Evolutionary conservation across 495 filamentous ascomycete genomes (phyloP), one percentile per base, ranked within the genome.

Genomic region (Pseudevernia furfuracea): DNA sequence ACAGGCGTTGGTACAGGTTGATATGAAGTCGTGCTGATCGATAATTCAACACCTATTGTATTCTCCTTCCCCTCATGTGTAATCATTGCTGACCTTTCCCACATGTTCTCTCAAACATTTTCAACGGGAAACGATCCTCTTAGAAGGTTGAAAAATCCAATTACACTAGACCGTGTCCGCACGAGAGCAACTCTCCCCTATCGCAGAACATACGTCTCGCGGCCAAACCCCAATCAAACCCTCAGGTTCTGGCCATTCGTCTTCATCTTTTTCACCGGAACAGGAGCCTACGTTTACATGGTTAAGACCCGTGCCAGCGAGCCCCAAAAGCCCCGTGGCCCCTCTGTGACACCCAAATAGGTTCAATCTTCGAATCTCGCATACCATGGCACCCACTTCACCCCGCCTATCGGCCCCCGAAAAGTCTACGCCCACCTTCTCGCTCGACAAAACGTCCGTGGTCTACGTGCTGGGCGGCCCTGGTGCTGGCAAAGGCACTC

Each of bases 361-460:
- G 21, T 59, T 62, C 39, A 53, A 44, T 48, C 32, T 52, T 56
- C 19, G 19, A 9, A 63, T 39, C 55, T n/a, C 62, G 37, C 60
- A 34, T 44, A 70, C 78, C 66, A 77, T 82, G 59, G 75, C 78
- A 63, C 59, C 71, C 28, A 65, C 72, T 14, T 67, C 75, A 61
- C 73, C 73, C 64, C 75, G 76, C 63, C 78, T 86, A 63, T 74
- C 76, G 44, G 79, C 78, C 23, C 80, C 81, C 25, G 71, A 73
- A 57, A 82, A 83, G 66, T 72, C 77, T 34, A 81, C 80, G 56
- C 89, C 94, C 11, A 84, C 90, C 67, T 98, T 96, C 85, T 86
- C 84, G 61, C 79, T 88, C n/a, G 66, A 81, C 57, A 80, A 89
- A 48, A 91, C 92, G 19, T 92, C 91, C 12, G 93, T 98, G 67